Evolutionary conservation across 129 eudicot species (phyloP).

Genomic region (Ambrosia trifida): DNA sequence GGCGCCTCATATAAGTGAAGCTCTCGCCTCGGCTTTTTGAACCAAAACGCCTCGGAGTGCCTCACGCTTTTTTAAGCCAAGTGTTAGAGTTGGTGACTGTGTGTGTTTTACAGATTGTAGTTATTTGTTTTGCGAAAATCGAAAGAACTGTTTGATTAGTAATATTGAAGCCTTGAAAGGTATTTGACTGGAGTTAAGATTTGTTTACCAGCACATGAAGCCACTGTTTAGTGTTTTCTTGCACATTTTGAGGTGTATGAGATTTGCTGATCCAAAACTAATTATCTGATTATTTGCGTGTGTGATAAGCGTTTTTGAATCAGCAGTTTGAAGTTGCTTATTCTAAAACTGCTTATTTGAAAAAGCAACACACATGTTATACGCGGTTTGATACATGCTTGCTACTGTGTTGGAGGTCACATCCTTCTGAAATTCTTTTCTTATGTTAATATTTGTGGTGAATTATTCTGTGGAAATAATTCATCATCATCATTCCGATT

Average conservation of each 20-base stretch:
- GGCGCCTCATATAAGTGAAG: too few species aligned
- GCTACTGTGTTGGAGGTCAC: background rate
- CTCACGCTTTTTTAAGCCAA: too few species aligned
- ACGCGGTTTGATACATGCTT: too few species aligned
- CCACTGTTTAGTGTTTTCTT: background rate
- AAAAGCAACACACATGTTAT: background rate
- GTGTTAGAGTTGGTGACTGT: background rate
- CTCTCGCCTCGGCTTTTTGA: too few species aligned
- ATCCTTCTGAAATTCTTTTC: too few species aligned
- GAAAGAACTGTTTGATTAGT: background rate
- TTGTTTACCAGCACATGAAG: background rate
- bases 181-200: background rate
- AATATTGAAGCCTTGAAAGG: background rate
- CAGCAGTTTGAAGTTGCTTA: background rate
- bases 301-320: background rate
- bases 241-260: background rate
- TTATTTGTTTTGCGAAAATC: slow-evolving; percentile 4
- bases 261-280: background rate
- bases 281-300: background rate
- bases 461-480: background rate
- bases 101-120: background rate
- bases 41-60: too few species aligned
- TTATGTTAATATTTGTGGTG: too few species aligned
- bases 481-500: background rate
- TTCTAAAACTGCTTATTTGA: background rate